Conservation (phyloP, 768 basidiomycete species). For the Sutorius australiensis region DNA sequence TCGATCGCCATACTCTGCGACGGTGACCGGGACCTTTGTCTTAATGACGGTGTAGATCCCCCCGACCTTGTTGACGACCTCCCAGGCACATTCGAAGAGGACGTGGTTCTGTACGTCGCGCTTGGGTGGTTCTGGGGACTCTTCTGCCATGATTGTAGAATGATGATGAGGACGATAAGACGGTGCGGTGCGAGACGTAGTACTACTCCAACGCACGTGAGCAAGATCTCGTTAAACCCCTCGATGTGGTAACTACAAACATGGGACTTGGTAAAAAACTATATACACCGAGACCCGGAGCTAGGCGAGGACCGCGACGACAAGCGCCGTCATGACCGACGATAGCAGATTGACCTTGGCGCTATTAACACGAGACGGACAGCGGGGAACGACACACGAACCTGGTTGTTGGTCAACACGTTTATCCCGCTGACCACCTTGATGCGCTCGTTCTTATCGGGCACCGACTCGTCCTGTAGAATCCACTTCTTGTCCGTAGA, state of each 20-base stretch:
- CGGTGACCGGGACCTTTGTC: conserved; percentile 98
- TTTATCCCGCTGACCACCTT: conserved; percentile 61
- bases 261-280: background rate
- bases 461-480: conserved; percentile 50
- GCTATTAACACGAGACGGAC: conserved; percentile 1
- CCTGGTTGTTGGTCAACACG: conserved; percentile 82
- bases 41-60: conserved; percentile 99
- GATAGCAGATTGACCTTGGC: conserved; percentile 44
- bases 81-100: conserved; percentile 96
- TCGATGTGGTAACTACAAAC: conserved; percentile 21
- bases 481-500: conserved; percentile 57
- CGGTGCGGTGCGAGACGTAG: background rate
- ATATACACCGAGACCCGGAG: background rate
- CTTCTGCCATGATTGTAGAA: conserved; percentile 20
- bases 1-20: conserved; percentile 91
- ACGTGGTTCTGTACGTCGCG: conserved; percentile 77
- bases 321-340: conserved; percentile 35
- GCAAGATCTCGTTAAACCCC: conserved; percentile 12
- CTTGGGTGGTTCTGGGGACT: conserved; percentile 25
- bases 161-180: background rate
- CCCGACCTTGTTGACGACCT: conserved; percentile 98
- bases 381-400: conserved; percentile 26
- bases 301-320: conserved; percentile 35
- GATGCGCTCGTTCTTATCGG: conserved; percentile 41
- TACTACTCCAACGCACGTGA: conserved; percentile 14